Percentiles rank a stretch among this genome's conserved stretches.
Conservation (phyloP, 148 eudicot genomes). For the Dianthus caryophyllus region DNA sequence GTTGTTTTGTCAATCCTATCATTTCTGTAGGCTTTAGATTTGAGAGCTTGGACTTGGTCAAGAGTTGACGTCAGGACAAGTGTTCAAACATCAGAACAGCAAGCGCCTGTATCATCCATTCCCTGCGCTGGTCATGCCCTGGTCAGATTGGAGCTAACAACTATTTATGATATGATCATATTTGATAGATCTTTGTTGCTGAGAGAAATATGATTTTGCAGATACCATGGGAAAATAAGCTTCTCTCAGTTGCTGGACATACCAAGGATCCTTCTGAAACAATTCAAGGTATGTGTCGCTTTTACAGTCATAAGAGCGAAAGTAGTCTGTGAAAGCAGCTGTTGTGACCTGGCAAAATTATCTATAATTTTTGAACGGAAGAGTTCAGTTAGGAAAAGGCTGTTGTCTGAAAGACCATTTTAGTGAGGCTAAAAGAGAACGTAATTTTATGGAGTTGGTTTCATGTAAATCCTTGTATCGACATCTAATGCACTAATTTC, state of each 20-base stretch:
- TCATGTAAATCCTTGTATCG: no score
- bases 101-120: constrained; percentile 42
- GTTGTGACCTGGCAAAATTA: not conserved
- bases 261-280: constrained; percentile 80
- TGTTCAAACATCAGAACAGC: constrained; percentile 38
- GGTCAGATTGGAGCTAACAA: constrained; percentile 46
- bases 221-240: constrained; percentile 95
- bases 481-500: no score
- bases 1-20: constrained; percentile 15
- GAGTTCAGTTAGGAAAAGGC: not conserved
- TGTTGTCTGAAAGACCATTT: not conserved
- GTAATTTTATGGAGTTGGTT: not conserved
- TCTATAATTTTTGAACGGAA: not conserved
- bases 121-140: constrained; percentile 90
- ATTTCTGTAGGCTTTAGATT: constrained; percentile 64
- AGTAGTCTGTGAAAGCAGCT: not conserved
- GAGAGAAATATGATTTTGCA: constrained; percentile 24
- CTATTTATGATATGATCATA: constrained; percentile 1
- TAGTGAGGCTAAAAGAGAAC: not conserved
- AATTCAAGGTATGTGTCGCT: constrained; percentile 52
- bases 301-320: not conserved
- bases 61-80: constrained; percentile 66
- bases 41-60: constrained; percentile 95
- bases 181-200: not conserved
- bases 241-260: constrained; percentile 91